Conservation (phyloP, 2,329 filamentous ascomycete species). For the Penicillium vulpinum region DNA sequence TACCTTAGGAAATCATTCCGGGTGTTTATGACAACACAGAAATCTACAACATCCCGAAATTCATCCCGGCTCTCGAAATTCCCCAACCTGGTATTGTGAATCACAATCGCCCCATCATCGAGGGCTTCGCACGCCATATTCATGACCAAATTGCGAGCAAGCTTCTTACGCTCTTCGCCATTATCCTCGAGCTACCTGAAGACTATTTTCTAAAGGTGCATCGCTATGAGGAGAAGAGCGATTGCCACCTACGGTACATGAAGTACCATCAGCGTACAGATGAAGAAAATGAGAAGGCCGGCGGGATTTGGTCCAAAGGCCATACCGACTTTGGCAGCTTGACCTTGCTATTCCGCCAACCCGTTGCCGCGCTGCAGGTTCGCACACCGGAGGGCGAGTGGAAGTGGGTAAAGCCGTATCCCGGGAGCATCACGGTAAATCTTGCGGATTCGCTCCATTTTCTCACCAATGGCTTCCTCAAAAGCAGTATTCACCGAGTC, state of each 20-base stretch:
- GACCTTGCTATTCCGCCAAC: constrained; percentile 59
- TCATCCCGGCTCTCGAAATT: constrained; percentile 26
- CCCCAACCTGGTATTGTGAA: constrained; percentile 12
- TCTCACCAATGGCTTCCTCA: constrained; percentile 52
- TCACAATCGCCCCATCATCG: constrained; percentile 8
- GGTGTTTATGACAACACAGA: constrained; percentile 54
- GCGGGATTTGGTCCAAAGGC: constrained; percentile 46
- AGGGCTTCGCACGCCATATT: constrained; percentile 15
- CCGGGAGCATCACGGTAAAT: constrained; percentile 53
- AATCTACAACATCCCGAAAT: constrained; percentile 61
- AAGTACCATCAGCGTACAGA: constrained; percentile 52
- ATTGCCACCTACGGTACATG: constrained; percentile 63
- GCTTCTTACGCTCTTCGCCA: constrained; percentile 39
- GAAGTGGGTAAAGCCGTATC: constrained; percentile 52
- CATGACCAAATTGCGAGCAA: constrained; percentile 16
- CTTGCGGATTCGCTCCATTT: constrained; percentile 51
- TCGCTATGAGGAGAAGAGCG: constrained; percentile 57
- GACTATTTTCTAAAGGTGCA: constrained; percentile 58
- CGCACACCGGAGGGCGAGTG: constrained; percentile 47
- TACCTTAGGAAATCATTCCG: neutral
- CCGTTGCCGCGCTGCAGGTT: constrained; percentile 58
- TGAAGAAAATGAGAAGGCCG: constrained; percentile 48
- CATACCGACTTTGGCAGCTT: constrained; percentile 60
- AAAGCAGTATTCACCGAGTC: constrained; percentile 50
- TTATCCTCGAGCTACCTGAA: constrained; percentile 57